Percentiles rank a stretch among this genome's conserved stretches.
Evolutionary conservation across 257 asterid species (phyloP).

Genomic region (Plantago major): DNA sequence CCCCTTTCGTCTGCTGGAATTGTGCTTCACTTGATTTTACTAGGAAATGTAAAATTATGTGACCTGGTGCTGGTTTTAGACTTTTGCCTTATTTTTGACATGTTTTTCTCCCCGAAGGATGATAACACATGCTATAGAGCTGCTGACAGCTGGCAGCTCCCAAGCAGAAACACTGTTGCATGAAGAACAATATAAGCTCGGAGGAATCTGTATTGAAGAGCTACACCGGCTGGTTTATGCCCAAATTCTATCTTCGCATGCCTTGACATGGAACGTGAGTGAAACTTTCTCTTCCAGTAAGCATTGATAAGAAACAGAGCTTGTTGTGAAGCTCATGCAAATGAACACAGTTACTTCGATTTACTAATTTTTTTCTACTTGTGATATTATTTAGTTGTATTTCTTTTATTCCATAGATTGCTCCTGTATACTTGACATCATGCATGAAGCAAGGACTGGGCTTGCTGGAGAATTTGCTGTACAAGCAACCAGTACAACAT

Average conservation of each 20-base stretch:
- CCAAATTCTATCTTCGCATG: conserved; percentile 85
- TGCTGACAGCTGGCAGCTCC: conserved; percentile 78
- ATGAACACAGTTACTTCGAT: neutral
- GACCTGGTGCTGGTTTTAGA: conserved; percentile 16
- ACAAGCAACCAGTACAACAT: conserved; percentile 80
- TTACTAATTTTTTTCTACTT: neutral
- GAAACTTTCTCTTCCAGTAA: neutral
- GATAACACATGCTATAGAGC: conserved; percentile 79
- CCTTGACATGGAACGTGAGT: conserved; percentile 94
- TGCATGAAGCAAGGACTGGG: conserved; percentile 81
- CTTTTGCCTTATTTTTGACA: conserved; percentile 6
- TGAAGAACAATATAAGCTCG: conserved; percentile 57
- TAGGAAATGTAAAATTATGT: conserved; percentile 7
- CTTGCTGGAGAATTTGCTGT: conserved; percentile 65
- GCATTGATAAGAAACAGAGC: neutral
- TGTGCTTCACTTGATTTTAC: conserved; percentile 14
- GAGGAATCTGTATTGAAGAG: conserved; percentile 90
- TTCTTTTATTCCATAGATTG: conserved; percentile 50
- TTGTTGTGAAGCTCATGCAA: neutral
- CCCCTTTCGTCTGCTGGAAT: conserved; percentile 2
- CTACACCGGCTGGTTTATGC: conserved; percentile 83
- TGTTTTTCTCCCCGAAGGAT: conserved; percentile 52
- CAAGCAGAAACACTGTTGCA: conserved; percentile 68
- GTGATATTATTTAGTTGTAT: conserved; percentile 14
- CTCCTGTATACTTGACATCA: conserved; percentile 79